Evolutionary conservation across 345 rosid species (phyloP), one percentile per base, ranked within the genome.

Genomic region (Mangifera indica): DNA sequence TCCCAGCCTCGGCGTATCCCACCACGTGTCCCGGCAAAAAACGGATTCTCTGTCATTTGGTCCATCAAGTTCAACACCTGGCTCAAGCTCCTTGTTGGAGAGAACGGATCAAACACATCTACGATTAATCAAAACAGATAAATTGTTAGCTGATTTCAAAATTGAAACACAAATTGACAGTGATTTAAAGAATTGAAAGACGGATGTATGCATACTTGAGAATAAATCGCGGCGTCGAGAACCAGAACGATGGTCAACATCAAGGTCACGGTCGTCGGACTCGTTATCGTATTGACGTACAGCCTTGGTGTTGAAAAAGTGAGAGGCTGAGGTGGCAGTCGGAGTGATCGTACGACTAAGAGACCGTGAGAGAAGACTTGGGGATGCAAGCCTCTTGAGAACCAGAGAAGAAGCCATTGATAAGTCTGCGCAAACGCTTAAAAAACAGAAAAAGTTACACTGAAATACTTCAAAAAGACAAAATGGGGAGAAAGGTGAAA

Each of bases 41-140:
- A 58, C 1, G 93, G 94, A 53, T 69, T 77, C 62, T 91, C 90
- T 67, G 78, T 63, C 51, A 86, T 26, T 13, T 75, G 86, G 74
- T 89, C 96, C 93, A 88, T 77, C 53, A 86, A 69, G 76, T 90
- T 90, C 76, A 90, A 83, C 34, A 90, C 78, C 60, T 86, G 91
- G 72, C 87, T 83, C 37, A 92, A 66, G 70, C 88, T 89, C 73
- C 93, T 83, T 0, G 86, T 81, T 6, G 94, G 83, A 1, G 80
- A 84, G n/a, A 91, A 85, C 8, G 96, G 93, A 77, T 81, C 85
- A 10, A 81, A 86, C 26, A 74, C 84, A 51, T 85, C 91, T 88
- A 63, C 44, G n/a, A 10, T 22, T 12, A 21, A 10, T 22, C 20
- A 21, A 25, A 17, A 59, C 18, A 18, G 32, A 10, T 17, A 0